These are phyloP conservation scores for Gamarada debralockiae DNA, from an alignment of 495 filamentous ascomycete genomes.

Conservation along the genomic window DNA sequence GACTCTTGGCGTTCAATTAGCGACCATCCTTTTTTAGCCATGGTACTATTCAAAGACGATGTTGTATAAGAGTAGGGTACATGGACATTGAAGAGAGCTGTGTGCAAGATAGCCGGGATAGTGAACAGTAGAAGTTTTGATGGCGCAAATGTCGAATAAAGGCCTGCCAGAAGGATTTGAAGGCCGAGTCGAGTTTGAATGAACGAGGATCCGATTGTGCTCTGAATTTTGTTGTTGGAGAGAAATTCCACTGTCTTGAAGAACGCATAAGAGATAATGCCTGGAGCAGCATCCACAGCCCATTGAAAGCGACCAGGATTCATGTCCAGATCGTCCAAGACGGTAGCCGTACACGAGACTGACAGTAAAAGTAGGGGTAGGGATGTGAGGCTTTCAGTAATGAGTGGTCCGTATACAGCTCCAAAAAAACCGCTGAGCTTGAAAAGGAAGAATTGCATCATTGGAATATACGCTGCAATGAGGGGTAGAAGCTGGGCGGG, in stretches of 20 bases:
- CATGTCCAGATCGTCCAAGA: slow-evolving; percentile 58
- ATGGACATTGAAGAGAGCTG: slow-evolving; percentile 67
- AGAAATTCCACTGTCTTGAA: slow-evolving; percentile 56
- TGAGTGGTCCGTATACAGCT: slow-evolving; percentile 63
- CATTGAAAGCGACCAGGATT: slow-evolving; percentile 37
- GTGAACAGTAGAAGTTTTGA: slow-evolving; percentile 61
- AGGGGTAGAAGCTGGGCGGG: slow-evolving; percentile 54
- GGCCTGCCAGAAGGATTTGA: slow-evolving; percentile 57
- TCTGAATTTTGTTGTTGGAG: slow-evolving; percentile 45
- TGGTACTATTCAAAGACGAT: slow-evolving; percentile 55
- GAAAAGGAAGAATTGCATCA: slow-evolving; percentile 64
- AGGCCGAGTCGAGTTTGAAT: slow-evolving; percentile 68
- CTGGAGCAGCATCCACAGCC: slow-evolving; percentile 53
- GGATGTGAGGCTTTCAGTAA: slow-evolving; percentile 68
- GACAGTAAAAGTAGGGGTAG: slow-evolving; percentile 70
- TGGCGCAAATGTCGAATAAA: slow-evolving; percentile 63
- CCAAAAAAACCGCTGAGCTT: slow-evolving; percentile 60
- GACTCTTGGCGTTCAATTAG: slow-evolving; percentile 80
- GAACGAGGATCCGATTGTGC: slow-evolving; percentile 55
- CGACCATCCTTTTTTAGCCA: slow-evolving; percentile 50
- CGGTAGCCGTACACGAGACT: slow-evolving; percentile 57
- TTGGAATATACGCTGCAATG: slow-evolving; percentile 69
- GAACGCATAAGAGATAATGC: slow-evolving; percentile 57
- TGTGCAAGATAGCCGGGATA: slow-evolving; percentile 68
- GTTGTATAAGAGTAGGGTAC: slow-evolving; percentile 49